Evolutionary conservation across 2,329 filamentous ascomycete species (phyloP).

Genomic region (Colletotrichum salicis): DNA sequence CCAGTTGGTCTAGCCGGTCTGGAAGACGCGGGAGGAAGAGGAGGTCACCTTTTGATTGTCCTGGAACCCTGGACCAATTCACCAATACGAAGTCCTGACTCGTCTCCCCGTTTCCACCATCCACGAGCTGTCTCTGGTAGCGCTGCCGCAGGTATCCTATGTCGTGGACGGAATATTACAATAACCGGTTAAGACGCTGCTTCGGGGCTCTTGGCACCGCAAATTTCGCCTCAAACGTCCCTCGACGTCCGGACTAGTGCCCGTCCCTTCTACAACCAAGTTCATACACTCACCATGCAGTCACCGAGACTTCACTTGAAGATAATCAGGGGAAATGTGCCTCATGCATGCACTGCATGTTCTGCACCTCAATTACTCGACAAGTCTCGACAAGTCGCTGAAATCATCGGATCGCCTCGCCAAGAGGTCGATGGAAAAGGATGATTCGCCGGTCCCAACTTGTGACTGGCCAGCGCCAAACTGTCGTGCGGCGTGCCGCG

Average conservation of each 20-base stretch:
- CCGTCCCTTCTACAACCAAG: neutral
- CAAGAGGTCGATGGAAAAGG: conserved; percentile 2
- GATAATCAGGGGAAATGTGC: neutral
- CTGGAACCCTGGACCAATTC: conserved; percentile 2
- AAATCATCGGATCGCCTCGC: conserved; percentile 3
- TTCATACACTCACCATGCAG: conserved; percentile 9
- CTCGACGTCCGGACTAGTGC: neutral
- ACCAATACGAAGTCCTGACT: conserved; percentile 8
- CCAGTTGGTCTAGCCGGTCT: conserved; percentile 15
- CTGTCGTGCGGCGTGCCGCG: conserved; percentile 17
- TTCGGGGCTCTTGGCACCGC: conserved; percentile 15
- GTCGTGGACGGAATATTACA: conserved; percentile 13
- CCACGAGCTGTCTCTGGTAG: conserved; percentile 8
- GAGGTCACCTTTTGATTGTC: neutral
- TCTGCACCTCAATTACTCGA: conserved; percentile 15
- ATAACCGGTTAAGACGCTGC: neutral
- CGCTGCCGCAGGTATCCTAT: conserved; percentile 17
- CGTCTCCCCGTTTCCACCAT: conserved; percentile 16
- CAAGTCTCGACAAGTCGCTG: neutral
- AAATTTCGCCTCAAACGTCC: neutral
- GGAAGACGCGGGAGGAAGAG: neutral
- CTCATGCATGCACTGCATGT: neutral
- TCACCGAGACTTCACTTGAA: conserved; percentile 3
- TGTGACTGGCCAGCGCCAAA: conserved; percentile 13
- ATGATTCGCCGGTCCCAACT: neutral